Evolutionary conservation across 768 basidiomycete species (phyloP), one percentile per base, ranked within the genome.

Genomic region (Hericium erinaceus): DNA sequence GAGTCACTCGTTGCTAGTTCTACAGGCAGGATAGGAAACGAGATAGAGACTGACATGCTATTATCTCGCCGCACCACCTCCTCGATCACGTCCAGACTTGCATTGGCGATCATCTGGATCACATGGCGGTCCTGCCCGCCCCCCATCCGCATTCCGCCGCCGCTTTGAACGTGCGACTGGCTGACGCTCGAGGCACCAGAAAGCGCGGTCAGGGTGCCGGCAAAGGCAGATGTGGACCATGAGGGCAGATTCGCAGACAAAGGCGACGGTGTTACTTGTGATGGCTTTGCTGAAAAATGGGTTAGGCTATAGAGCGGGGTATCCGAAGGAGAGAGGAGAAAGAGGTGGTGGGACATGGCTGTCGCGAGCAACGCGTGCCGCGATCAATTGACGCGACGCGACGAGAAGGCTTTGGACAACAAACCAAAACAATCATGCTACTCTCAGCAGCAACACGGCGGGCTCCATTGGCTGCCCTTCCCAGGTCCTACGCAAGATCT

Each of bases 101-200:
- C 93, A 70, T 98, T 95, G 20, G 95, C 95, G 67, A 98, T 93
- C 91, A 99, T 97, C 76, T 98, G 95, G 65, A 95, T 90, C 58
- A 99, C 92, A 80, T 97, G 93, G 55, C 90, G 78, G 67, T 92
- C 89, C 72, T 87, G 87, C 13, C 87, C 91, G 5, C 88, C 87
- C 11, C 87, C 90, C 70, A 89, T 82, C 63, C 81, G 76, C 38
- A 80, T 26, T 20, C 49, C 80, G 11, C 75, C 76, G 16, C 82
- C 84, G n/a, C 85, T 81, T 46, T 80, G 76, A 18, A 80, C 77
- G 60, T 84, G 72, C 38, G 76, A 65, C 65, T 90, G 86, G 4
- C 80, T 80, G 22, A 87, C 80, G 65, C 83, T 87, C 18, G 89
- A 84, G 13, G 92, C 91, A 4, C 91, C 91, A 18, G 90, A 92